phyloP scores from a whole-genome alignment of 179 eudicot species.

The Patellifolia procumbens region DNA sequence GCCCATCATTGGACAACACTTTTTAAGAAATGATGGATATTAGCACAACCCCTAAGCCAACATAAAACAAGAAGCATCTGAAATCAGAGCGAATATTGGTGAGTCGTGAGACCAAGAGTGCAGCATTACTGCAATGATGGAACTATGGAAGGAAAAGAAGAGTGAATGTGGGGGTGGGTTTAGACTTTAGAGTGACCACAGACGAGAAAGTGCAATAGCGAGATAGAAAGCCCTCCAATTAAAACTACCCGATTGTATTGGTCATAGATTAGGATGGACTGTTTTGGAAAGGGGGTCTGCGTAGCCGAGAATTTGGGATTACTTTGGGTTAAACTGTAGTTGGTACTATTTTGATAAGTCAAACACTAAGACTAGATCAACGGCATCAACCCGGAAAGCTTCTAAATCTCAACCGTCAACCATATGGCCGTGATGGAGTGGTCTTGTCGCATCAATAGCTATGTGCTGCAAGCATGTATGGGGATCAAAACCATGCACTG shows the following conservation, averaged over 20 bases:
- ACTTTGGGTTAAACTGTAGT: not conserved
- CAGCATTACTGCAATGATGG: too few species aligned
- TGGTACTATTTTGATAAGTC: not conserved
- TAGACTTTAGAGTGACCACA: too few species aligned
- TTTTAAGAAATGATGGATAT: too few species aligned
- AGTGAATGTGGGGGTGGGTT: not conserved
- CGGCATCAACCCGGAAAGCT: not conserved
- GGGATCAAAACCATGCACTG: not conserved
- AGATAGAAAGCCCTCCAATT: too few species aligned
- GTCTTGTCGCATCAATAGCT: not conserved
- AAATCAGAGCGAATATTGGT: not conserved
- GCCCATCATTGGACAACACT: too few species aligned
- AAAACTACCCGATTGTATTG: not conserved
- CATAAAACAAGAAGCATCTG: not conserved
- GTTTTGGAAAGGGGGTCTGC: not conserved
- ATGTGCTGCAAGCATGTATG: slow-evolving; percentile 3
- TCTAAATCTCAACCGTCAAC: not conserved
- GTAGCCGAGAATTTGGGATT: not conserved
- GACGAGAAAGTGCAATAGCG: too few species aligned
- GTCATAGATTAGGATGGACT: too few species aligned
- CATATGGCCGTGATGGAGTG: not conserved
- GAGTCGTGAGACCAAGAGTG: too few species aligned
- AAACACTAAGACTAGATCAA: not conserved
- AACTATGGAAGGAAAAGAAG: too few species aligned
- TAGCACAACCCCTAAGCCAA: too few species aligned